Base-by-base conservation (phyloP, 2,329 filamentous ascomycete species). In the Akanthomyces uredinophilus region DNA sequence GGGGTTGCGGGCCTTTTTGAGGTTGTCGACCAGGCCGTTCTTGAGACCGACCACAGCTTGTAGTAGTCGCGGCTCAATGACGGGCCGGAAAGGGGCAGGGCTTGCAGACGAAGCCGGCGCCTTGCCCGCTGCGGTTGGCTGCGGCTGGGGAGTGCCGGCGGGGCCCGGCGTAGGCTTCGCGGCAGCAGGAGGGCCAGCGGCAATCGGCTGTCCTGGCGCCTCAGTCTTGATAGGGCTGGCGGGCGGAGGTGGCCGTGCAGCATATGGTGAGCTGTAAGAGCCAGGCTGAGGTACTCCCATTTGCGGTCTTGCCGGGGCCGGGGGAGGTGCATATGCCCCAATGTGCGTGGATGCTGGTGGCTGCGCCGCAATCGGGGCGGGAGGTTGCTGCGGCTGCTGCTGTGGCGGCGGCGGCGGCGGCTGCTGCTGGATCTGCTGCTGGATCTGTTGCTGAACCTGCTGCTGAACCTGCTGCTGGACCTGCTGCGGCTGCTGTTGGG, bases 21-120 rank as follows among this genome's bases (percentile, higher is more conserved):
- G 73, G 61, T 80, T 79, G 57, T 77, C 74, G 13, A 78, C 73
- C 18, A 83, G 72, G 11, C 79, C 78, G 13, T 77, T 76, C 66
- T 80, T 81, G 68, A 83, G 77, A 20, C 74, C 74, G 39, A 76
- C 73, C 20, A 83, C 74, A 16, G 77, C 76, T 7, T 70, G 66
- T 24, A 78, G 70, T 1, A 82, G 70, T 39, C 74, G 73, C 0
- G 78, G 76, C n/a, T 81, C 75, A 29, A 83, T 77, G 29, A 78
- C 75, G 8, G 73, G 73, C 37, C 73, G 70, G 8, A 68, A 62
- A 14, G 71, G 64, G n/a, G 66, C 62, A n/a, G 68, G 53, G 5
- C 66, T 57, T 11, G 72, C 63, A 22, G 73, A 65, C n/a, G 71
- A 65, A 44, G 69, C 65, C 4, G 70, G 61, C 13, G 72, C 62